These are phyloP conservation scores for Pseudoneurospora amorphoporcata DNA, from an alignment of 495 filamentous ascomycete genomes.

Conservation along the genomic window DNA sequence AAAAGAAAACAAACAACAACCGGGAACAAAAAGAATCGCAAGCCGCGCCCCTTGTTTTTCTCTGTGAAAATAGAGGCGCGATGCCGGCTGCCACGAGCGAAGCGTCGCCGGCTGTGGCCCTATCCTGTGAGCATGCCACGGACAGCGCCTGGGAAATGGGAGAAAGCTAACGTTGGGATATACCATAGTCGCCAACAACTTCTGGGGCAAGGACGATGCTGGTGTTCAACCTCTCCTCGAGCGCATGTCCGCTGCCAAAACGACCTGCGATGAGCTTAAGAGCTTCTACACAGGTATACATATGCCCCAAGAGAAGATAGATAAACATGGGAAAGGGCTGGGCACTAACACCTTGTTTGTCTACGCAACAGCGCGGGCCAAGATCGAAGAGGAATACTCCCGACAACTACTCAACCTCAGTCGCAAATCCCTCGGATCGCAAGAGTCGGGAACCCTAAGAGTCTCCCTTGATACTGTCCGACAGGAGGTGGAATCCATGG, in stretches of 20 bases:
- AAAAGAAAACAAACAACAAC: neutral
- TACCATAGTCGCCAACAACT: constrained; percentile 98
- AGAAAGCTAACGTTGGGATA: neutral
- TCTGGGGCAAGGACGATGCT: constrained; percentile 99
- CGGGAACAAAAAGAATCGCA: neutral
- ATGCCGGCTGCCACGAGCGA: constrained; percentile 26
- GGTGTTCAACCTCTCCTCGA: constrained; percentile 86
- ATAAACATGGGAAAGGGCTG: neutral
- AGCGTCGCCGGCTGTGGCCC: constrained; percentile 33
- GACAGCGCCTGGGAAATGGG: neutral
- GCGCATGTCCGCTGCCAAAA: constrained; percentile 92
- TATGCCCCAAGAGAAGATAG: constrained; percentile 2
- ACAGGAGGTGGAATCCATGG: constrained; percentile 88
- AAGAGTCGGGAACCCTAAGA: constrained; percentile 74
- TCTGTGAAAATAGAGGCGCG: constrained; percentile 7
- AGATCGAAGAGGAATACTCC: constrained; percentile 97
- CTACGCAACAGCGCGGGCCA: constrained; percentile 58
- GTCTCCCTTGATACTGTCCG: constrained; percentile 77
- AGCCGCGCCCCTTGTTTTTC: neutral
- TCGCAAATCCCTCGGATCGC: constrained; percentile 83
- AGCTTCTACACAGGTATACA: constrained; percentile 85
- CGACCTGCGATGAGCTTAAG: constrained; percentile 89
- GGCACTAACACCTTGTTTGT: constrained; percentile 6
- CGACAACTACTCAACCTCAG: constrained; percentile 78
- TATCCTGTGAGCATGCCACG: constrained; percentile 29